Evolutionary conservation across 352 stramenopile genomes (phyloP).

Genomic region (Globisporangium barbulae): DNA sequence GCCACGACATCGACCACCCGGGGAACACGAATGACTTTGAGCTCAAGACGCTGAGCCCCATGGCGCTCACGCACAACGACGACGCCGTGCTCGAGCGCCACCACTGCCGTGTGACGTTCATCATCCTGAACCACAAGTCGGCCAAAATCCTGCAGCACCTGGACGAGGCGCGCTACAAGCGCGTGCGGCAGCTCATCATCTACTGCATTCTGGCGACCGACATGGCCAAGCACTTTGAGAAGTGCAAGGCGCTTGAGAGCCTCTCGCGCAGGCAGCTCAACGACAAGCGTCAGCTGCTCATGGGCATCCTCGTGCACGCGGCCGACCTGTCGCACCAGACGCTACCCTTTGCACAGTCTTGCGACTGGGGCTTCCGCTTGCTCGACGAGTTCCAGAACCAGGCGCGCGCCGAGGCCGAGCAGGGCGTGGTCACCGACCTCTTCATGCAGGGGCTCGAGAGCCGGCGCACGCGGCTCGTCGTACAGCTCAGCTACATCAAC

Average conservation of each 20-base stretch:
- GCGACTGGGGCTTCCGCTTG: conserved; percentile 56
- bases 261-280: conserved; percentile 53
- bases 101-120: conserved; percentile 71
- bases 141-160: conserved; percentile 72
- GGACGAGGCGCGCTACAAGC: conserved; percentile 44
- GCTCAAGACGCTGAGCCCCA: conserved; percentile 62
- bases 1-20: conserved; percentile 83
- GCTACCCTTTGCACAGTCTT: conserved; percentile 40
- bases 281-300: conserved; percentile 55
- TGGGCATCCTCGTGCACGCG: conserved; percentile 67
- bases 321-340: conserved; percentile 68
- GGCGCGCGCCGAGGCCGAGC: conserved; percentile 45
- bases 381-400: conserved; percentile 76
- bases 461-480: conserved; percentile 46
- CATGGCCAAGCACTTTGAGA: conserved; percentile 76
- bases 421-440: conserved; percentile 47
- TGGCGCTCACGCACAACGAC: conserved; percentile 85
- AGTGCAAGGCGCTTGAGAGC: conserved; percentile 60
- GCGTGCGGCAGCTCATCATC: conserved; percentile 61
- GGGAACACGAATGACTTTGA: conserved; percentile 86
- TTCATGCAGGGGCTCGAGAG: conserved; percentile 72
- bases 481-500: conserved; percentile 75
- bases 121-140: conserved; percentile 72
- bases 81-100: conserved; percentile 81
- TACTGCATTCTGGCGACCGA: conserved; percentile 73